Evolutionary conservation across 2,329 filamentous ascomycete genomes (phyloP), one percentile per base, ranked within the genome.

Genomic region (Cylindrodendrum hubeiense): DNA sequence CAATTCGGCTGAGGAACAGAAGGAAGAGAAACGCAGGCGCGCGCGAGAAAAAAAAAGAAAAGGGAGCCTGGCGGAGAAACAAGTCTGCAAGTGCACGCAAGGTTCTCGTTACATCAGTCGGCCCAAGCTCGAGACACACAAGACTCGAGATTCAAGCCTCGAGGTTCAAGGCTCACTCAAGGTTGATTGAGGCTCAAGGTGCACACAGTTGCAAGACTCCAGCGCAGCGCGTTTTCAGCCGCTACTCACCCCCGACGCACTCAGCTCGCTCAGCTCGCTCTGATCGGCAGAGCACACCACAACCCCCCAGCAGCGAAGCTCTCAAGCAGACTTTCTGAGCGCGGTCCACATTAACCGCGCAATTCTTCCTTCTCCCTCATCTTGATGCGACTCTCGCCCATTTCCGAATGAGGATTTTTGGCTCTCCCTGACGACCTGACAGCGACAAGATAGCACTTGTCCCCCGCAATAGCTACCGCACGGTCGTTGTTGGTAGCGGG

Each of bases 51-150:
- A 59, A 60, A 57, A 55, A 21, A 19, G 39, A 49, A 57, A 57
- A 49, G 12, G 17, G 21, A 44, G 49, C 55, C 47, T 34, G 51
- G 52, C 59, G 59, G 58, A 57, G 59, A 47, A 63, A 62, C 56
- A 49, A 53, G 71, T 61, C 65, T 74, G 72, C 74, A 76, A 74
- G 71, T 74, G 71, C 70, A 76, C 62, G 63, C 62, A 63, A 63
- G 58, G 56, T 65, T 61, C 62, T 63, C 30, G n/a, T 56, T 46
- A 52, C 54, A 49, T 59, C 54, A 30, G 24, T 28, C 47, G 21
- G 13, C 26, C 50, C 26, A 41, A 34, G 39, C 50, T 55, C 49
- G 41, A 53, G 49, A 50, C 15, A 39, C 33, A 34, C 52, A 22
- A 26, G 43, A 47, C 43, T 64, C 49, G 41, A 58, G 41, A 55